phyloP scores from a whole-genome alignment of 495 filamentous ascomycete species.

The Extremus antarcticus region DNA sequence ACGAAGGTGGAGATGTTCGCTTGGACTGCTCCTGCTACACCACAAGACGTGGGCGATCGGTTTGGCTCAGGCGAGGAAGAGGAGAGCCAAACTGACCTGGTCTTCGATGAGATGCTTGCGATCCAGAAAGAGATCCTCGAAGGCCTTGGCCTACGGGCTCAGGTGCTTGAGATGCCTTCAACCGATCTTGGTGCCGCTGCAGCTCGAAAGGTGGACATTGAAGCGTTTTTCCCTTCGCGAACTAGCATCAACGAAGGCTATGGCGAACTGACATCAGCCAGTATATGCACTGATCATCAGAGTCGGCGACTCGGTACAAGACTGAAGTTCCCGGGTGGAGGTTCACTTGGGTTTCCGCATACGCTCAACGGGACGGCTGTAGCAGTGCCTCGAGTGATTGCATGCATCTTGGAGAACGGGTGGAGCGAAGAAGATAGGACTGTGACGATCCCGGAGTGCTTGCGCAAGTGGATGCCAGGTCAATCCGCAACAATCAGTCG shows the following conservation, averaged over 20 bases:
- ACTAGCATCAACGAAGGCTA: conserved; percentile 63
- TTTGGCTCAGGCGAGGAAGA: conserved; percentile 2
- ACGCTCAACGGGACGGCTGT: conserved; percentile 93
- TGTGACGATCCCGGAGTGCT: conserved; percentile 62
- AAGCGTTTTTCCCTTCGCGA: conserved; percentile 84
- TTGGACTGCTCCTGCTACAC: conserved; percentile 51
- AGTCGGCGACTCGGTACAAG: conserved; percentile 67
- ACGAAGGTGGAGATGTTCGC: conserved; percentile 96
- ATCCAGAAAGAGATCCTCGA: conserved; percentile 76
- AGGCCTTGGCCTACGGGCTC: conserved; percentile 68
- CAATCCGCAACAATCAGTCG: conserved; percentile 3
- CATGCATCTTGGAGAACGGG: conserved; percentile 85
- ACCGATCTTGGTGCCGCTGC: conserved; percentile 82
- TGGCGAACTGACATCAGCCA: conserved; percentile 87
- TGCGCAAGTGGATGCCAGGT: conserved; percentile 63
- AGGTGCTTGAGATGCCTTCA: conserved; percentile 85
- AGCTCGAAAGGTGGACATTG: conserved; percentile 77
- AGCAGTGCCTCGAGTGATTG: conserved; percentile 79
- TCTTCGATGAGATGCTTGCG: conserved; percentile 73
- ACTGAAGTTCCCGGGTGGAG: conserved; percentile 37
- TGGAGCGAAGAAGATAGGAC: conserved; percentile 58
- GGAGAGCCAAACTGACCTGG: conserved; percentile 10
- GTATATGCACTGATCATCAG: conserved; percentile 93
- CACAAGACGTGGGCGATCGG: neutral
- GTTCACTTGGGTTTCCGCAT: conserved; percentile 41